phyloP scores from a whole-genome alignment of 345 rosid species.

The Hypericum androsaemum region DNA sequence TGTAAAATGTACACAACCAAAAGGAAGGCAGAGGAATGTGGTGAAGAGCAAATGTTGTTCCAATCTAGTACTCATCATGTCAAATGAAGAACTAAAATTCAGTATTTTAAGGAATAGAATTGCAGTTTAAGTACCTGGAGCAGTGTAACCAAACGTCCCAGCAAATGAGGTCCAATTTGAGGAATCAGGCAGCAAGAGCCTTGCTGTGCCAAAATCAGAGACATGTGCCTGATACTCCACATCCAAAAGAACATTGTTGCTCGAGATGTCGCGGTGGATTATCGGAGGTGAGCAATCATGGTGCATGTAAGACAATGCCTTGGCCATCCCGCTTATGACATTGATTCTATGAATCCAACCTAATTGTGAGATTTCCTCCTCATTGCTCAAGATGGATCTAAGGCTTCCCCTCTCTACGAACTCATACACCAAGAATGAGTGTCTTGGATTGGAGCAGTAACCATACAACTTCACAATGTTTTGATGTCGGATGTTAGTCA shows the following conservation, averaged over 20 bases:
- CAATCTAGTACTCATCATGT: not conserved
- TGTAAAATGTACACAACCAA: no score
- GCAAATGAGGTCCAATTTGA: constrained; percentile 7
- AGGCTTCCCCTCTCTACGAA: constrained; percentile 23
- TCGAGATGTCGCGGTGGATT: constrained; percentile 9
- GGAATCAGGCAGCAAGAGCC: constrained; percentile 4
- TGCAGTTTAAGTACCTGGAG: constrained; percentile 6
- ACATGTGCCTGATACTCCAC: constrained; percentile 6
- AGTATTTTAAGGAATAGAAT: not conserved
- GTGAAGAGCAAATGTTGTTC: no score
- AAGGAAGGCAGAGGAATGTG: no score
- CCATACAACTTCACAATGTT: constrained; percentile 28
- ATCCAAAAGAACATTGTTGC: constrained; percentile 10
- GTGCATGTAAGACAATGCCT: constrained; percentile 5
- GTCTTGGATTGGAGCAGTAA: constrained; percentile 16
- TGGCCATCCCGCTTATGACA: constrained; percentile 8
- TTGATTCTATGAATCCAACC: constrained; percentile 21
- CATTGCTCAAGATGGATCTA: not conserved
- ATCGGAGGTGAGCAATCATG: constrained; percentile 8
- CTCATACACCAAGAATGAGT: constrained; percentile 32
- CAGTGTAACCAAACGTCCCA: constrained; percentile 12
- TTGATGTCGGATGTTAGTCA: constrained; percentile 26
- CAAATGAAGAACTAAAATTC: not conserved
- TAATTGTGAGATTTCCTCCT: constrained; percentile 9
- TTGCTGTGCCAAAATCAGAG: constrained; percentile 13